Base-by-base conservation (phyloP, 441 rosid species). In the Oxalis stricta region DNA sequence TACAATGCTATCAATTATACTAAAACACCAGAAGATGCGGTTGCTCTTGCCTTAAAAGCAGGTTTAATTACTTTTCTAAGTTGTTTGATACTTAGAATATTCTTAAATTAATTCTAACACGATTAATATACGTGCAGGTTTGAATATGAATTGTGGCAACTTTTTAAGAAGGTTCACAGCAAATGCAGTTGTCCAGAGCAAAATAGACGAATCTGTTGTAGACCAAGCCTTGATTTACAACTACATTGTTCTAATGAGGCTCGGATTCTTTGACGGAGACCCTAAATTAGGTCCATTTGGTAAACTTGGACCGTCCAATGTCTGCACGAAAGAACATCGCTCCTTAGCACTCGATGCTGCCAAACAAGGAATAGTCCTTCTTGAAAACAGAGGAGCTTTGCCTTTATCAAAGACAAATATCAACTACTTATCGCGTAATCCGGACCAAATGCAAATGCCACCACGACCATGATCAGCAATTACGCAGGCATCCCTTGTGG, bases 11-110 rank as follows among this genome's bases (percentile, higher is more conserved):
- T 66, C 12, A 42, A 39, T 24, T 65, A 72, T 46, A 58, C 75
- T 9, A 46, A 44, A 20, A 72, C 79, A 13, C 67, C 75, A n/a
- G 73, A 76, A 55, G 84, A 76, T 42, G 77, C 75, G 14, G 75
- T 56, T 0, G 61, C 77, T 26, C 61, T 66, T 11, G 71, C 77
- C 40, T 16, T 76, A 35, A 64, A 58, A 56, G 79, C 76, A 52
- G 76, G 73, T 63, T 52, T 36, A 7, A 57, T 19, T 5, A 4
- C 6, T 19, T n/a, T 14, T 22, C 32, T 16, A 12, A 23, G 4
- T n/a, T n/a, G n/a, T n/a, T n/a, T n/a, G n/a, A n/a, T n/a, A n/a
- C n/a, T n/a, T n/a, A n/a, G n/a, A n/a, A n/a, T n/a, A n/a, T n/a
- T n/a, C n/a, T 13, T 10, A 0, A 15, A 9, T 5, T 6, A 5